Percentiles rank a stretch among this genome's conserved stretches.
Conservation (phyloP, 2,329 filamentous ascomycete genomes). For the Fusarium agapanthi region DNA sequence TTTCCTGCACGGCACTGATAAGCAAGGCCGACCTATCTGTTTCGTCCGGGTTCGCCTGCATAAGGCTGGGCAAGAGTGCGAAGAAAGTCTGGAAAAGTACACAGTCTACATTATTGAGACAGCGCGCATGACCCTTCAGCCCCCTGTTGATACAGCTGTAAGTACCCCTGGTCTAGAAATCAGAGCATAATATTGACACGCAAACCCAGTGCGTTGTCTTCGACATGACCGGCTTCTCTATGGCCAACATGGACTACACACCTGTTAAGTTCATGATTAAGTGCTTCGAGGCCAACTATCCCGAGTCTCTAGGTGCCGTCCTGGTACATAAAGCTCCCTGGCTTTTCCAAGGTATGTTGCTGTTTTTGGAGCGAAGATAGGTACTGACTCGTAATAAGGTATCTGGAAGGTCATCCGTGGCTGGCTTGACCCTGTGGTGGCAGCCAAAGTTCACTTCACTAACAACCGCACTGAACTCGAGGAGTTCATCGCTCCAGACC, state of each 20-base stretch:
- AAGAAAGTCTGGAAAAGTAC: constrained; percentile 83
- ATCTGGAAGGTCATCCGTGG: constrained; percentile 95
- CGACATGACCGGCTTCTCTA: constrained; percentile 92
- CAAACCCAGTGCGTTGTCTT: constrained; percentile 81
- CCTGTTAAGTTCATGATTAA: constrained; percentile 99
- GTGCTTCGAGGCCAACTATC: constrained; percentile 98
- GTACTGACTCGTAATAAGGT: constrained; percentile 56
- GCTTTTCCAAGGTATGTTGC: constrained; percentile 84
- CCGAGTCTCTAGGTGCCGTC: constrained; percentile 87
- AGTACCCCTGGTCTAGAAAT: constrained; percentile 49
- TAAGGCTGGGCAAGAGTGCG: constrained; percentile 81
- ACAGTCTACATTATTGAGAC: constrained; percentile 97
- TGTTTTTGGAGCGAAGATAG: constrained; percentile 4
- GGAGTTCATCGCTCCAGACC: constrained; percentile 74
- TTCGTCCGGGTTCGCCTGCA: constrained; percentile 86
- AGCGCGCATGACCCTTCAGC: constrained; percentile 80
- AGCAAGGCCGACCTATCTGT: constrained; percentile 84
- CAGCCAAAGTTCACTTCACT: constrained; percentile 92
- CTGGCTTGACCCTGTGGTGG: constrained; percentile 97
- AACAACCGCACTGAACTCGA: constrained; percentile 82
- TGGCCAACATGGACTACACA: constrained; percentile 98
- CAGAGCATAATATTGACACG: constrained; percentile 31
- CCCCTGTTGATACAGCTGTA: constrained; percentile 91
- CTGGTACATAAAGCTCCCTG: constrained; percentile 96
- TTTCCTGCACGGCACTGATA: constrained; percentile 88